Base-by-base conservation (phyloP, 331 rosid species). In the Arachis monticola region DNA sequence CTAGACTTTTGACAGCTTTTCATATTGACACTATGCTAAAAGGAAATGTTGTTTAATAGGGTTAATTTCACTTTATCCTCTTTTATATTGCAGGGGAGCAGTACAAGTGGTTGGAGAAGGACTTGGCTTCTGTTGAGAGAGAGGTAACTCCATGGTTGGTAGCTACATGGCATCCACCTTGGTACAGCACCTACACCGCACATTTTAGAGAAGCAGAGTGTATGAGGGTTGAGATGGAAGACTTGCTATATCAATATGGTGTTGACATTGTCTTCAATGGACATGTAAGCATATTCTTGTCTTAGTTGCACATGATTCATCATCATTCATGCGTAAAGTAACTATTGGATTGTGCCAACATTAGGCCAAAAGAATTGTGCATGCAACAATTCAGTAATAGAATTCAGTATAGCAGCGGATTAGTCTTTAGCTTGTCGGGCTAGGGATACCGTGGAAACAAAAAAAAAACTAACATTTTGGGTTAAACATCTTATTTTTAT, bases 121-220 rank as follows among this genome's bases (percentile, higher is more conserved):
- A 94, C 85, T 80, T 94, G 88, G 93, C 91, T 64, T 77, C 76
- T 59, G 80, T 94, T 66, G 87, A 90, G 77, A 86, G 96, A 84
- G 80, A 81, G 74, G 84, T 87, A 76, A 94, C 99, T 63, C 99
- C 99, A 63, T 94, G 99, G 99, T 82, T 94, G 79, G 85, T 94
- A 40, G 99, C 96, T 75, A 64, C 91, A 45, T 91, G 96, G 96
- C 99, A 91, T 71, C 72, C 96, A 17, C 97, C 97, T 42, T 94
- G 97, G 99, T 91, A 94, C 82, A 94, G 95, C 89, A 91, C 92
- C 60, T 94, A 88, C 86, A 83, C 50, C 64, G 73, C 97, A 22
- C 97, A 91, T 73, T 94, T 91, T 72, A 90, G 96, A 88, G 99
- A 91, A 85, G 99, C 79, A 7, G 99, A 94, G 83, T 91, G 99